These are phyloP conservation scores for Aspergillus egyptiacus DNA, from an alignment of 495 filamentous ascomycete species.

Conservation along the genomic window DNA sequence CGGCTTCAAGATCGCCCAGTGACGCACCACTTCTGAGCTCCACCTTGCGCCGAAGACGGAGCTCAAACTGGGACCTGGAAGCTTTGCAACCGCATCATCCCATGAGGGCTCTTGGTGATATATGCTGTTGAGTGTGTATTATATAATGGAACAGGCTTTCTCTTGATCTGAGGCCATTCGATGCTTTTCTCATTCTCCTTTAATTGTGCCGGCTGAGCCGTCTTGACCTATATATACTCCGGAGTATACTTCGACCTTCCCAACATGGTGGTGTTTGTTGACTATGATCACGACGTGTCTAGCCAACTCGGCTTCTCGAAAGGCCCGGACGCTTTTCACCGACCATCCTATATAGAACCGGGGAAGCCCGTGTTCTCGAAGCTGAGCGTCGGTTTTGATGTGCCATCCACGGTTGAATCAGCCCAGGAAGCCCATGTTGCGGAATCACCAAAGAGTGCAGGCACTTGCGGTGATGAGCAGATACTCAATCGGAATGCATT, in stretches of 20 bases:
- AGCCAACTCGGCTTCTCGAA: constrained; percentile 19
- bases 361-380: constrained; percentile 24
- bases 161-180: constrained; percentile 1
- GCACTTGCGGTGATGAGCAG: constrained; percentile 21
- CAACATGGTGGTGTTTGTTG: constrained; percentile 46
- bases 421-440: constrained; percentile 11
- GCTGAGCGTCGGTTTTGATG: constrained; percentile 17
- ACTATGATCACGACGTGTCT: constrained; percentile 35
- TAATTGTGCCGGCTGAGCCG: constrained; percentile 2
- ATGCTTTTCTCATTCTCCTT: neutral
- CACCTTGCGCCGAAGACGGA: constrained; percentile 27
- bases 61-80: constrained; percentile 14
- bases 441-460: constrained; percentile 7
- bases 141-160: constrained; percentile 9
- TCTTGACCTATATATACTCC: neutral
- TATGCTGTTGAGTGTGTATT: neutral
- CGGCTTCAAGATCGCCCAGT: constrained; percentile 18
- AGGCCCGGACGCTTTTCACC: constrained; percentile 13
- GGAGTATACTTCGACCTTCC: neutral
- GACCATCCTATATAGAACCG: constrained; percentile 15
- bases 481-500: constrained; percentile 65
- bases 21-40: constrained; percentile 17
- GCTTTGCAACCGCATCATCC: constrained; percentile 27
- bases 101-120: constrained; percentile 11
- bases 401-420: constrained; percentile 3